Evolutionary conservation across 2,329 filamentous ascomycete genomes (phyloP).

Genomic region (Arthrobotrys entomopaga): DNA sequence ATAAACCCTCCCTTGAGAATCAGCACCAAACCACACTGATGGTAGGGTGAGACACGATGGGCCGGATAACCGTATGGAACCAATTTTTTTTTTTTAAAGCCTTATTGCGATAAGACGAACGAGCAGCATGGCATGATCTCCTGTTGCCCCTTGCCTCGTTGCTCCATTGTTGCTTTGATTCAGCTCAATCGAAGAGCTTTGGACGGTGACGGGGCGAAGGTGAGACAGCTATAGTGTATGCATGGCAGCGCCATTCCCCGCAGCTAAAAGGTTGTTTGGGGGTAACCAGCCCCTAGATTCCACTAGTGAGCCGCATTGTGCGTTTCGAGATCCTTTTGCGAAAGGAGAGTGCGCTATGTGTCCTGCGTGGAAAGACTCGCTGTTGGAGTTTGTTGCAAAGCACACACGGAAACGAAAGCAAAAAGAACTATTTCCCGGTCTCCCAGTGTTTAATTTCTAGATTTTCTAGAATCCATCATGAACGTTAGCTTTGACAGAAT

Average conservation of each 20-base stretch:
- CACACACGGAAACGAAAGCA: slow-evolving; percentile 16
- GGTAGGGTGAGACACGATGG: slow-evolving; percentile 5
- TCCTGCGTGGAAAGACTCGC: not conserved
- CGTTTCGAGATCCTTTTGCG: slow-evolving; percentile 20
- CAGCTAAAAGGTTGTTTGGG: not conserved
- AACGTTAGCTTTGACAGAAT: slow-evolving; percentile 11
- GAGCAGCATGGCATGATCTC: slow-evolving; percentile 20
- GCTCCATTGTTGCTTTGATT: slow-evolving; percentile 16
- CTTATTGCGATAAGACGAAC: slow-evolving; percentile 1
- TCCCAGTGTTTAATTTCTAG: slow-evolving; percentile 20
- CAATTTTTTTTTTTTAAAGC: not conserved
- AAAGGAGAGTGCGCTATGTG: not conserved
- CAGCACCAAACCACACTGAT: not conserved
- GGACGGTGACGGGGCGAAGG: slow-evolving; percentile 37
- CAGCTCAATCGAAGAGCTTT: slow-evolving; percentile 39
- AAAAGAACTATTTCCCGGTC: slow-evolving; percentile 19
- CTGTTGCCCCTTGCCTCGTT: slow-evolving; percentile 11
- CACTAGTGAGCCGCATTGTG: slow-evolving; percentile 15
- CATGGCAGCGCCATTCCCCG: slow-evolving; percentile 17
- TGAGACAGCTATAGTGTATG: slow-evolving; percentile 27
- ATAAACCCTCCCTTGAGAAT: slow-evolving; percentile 12
- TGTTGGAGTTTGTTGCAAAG: slow-evolving; percentile 22
- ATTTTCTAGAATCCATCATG: not conserved
- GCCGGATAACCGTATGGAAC: slow-evolving; percentile 1
- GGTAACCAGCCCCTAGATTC: not conserved